These are phyloP conservation scores for Taphrina flavorubra DNA, from an alignment of 1,139 yeast species.

Conservation along the genomic window DNA sequence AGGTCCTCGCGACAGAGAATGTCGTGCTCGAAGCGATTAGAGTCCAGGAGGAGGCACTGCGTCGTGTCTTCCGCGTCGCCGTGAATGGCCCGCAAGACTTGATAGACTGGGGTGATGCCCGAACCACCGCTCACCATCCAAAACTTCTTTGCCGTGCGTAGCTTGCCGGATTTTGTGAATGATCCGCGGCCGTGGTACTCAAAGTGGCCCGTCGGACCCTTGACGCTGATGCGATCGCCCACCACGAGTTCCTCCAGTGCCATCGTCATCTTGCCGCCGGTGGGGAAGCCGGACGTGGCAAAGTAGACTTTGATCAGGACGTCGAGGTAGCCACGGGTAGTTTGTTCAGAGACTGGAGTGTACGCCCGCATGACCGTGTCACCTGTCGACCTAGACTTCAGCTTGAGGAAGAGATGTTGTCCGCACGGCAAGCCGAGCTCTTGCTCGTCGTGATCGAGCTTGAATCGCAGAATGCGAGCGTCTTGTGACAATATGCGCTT, in stretches of 20 bases:
- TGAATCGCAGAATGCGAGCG: conserved; percentile 72
- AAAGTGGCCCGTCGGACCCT: conserved; percentile 68
- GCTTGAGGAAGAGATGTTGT: conserved; percentile 67
- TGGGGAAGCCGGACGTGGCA: conserved; percentile 48
- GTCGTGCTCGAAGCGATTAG: conserved; percentile 75
- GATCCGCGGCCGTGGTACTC: conserved; percentile 83
- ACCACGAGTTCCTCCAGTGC: conserved; percentile 60
- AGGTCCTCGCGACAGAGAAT: conserved; percentile 77
- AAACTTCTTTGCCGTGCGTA: conserved; percentile 67
- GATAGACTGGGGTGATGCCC: conserved; percentile 75
- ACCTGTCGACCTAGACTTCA: conserved; percentile 44
- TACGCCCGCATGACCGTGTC: conserved; percentile 54
- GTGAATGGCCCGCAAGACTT: conserved; percentile 71
- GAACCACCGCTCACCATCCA: conserved; percentile 86
- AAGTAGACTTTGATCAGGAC: conserved; percentile 46
- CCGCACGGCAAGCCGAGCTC: conserved; percentile 77
- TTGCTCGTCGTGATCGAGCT: conserved; percentile 69
- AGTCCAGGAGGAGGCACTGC: conserved; percentile 77
- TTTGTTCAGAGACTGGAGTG: conserved; percentile 56
- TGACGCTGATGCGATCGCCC: conserved; percentile 52
- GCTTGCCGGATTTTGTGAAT: conserved; percentile 42
- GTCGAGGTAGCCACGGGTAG: conserved; percentile 43
- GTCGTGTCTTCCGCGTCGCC: conserved; percentile 82
- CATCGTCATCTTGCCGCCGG: conserved; percentile 78
- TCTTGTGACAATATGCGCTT: conserved; percentile 48